Evolutionary conservation across 2,329 filamentous ascomycete genomes (phyloP), one percentile per base, ranked within the genome.

Genomic region (Pseudogymnoascus destructans): DNA sequence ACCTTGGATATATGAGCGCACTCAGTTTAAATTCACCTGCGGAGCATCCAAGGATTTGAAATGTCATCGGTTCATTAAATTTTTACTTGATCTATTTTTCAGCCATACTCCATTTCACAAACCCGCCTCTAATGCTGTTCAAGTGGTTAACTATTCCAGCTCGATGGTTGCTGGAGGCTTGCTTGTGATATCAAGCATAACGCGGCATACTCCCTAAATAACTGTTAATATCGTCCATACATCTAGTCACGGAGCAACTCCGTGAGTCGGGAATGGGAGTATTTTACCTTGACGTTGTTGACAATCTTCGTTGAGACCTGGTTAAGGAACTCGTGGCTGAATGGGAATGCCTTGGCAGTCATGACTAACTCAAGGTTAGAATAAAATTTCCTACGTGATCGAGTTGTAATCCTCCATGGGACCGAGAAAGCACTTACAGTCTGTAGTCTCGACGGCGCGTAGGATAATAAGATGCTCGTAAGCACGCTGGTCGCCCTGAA

Each of bases 281-380:
- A 59, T 17, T 19, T 33, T 57, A 59, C 59, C 42, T 85, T 75
- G 0, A 90, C 85, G 71, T 89, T 82, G 66, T 89, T 92, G 60
- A 87, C 80, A 66, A 91, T 91, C 60, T 84, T 75, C 11, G 76
- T 79, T 49, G 78, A 78, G 30, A 90, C 82, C 60, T 74, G 74
- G 71, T 81, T 80, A 61, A 92, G 74, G 67, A 90, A 83, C 17
- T 77, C 74, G 63, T 78, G 78, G 58, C 80, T 76, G 65, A 85
- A 84, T 49, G 61, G 60, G 59, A 75, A 70, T 25, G 65, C 63
- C 32, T 66, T 68, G 3, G 66, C 66, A 5, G 68, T 71, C 69
- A 69, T 70, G 62, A 70, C 54, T 40, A 58, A 84, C 83, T 46
- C 77, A 73, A 62, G 72, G 61, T 79, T 74, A 66, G 23, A 25